These are phyloP conservation scores for Exidia glandulosa DNA, from an alignment of 768 basidiomycete species.

Conservation along the genomic window DNA sequence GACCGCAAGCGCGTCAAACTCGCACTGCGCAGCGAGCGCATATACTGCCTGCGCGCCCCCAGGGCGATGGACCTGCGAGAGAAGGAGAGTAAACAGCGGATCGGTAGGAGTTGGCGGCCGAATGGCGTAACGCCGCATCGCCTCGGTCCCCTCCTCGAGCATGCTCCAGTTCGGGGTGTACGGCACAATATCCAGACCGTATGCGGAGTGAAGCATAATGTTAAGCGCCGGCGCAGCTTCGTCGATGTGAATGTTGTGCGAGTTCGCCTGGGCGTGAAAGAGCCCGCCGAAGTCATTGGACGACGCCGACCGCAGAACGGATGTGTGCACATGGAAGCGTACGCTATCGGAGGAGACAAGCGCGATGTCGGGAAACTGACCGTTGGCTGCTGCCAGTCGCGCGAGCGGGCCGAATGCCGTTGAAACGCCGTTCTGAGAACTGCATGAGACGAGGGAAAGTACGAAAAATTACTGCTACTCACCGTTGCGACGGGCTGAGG, in stretches of 20 bases:
- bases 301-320: constrained; percentile 13
- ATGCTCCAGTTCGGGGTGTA: background rate
- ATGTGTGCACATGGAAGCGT: constrained; percentile 21
- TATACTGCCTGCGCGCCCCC: constrained; percentile 44
- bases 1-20: constrained; percentile 64
- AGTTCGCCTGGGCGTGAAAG: constrained; percentile 1
- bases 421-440: too few relatives aligned
- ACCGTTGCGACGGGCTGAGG: too few relatives aligned
- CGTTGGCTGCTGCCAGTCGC: too few relatives aligned
- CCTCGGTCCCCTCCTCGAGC: constrained; percentile 7
- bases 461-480: too few relatives aligned
- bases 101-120: constrained; percentile 8
- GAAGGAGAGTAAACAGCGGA: constrained; percentile 23
- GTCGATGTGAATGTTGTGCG: too few relatives aligned
- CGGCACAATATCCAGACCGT: background rate
- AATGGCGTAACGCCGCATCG: background rate
- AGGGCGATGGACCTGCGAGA: constrained; percentile 15
- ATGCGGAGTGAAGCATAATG: background rate
- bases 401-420: too few relatives aligned
- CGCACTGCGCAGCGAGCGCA: constrained; percentile 53
- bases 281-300: constrained; percentile 15
- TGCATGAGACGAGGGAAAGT: too few relatives aligned
- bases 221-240: too few relatives aligned
- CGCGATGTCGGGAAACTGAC: constrained; percentile 18
- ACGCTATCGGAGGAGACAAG: constrained; percentile 19